Conservation (phyloP, 805 yeast genomes). For the Jamesozyma jinghongensis region DNA sequence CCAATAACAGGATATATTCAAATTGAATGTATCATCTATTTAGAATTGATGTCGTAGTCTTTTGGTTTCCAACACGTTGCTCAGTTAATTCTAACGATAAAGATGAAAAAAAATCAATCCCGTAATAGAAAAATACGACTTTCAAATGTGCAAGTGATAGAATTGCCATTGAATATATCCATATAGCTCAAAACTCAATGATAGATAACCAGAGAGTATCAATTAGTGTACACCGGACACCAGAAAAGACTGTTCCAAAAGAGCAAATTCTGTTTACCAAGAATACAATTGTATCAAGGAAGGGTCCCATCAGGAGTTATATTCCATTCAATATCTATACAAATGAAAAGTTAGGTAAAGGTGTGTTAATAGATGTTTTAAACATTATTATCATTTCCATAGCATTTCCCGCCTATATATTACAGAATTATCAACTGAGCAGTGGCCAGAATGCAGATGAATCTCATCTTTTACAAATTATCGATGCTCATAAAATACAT, state of each 20-base stretch:
- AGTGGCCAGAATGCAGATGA: slow-evolving; percentile 3
- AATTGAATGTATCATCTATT: too few relatives aligned
- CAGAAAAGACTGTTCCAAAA: neutral
- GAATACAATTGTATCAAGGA: neutral
- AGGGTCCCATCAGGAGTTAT: slow-evolving; percentile 12
- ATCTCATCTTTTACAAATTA: slow-evolving; percentile 4
- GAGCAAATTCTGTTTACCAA: neutral
- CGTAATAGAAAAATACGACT: too few relatives aligned
- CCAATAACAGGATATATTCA: too few relatives aligned
- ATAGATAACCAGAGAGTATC: too few relatives aligned
- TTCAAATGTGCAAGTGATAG: too few relatives aligned
- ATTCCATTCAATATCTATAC: slow-evolving; percentile 9
- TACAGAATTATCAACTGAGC: neutral
- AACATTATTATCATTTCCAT: slow-evolving; percentile 3
- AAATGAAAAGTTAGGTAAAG: slow-evolving; percentile 8
- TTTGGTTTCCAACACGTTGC: too few relatives aligned
- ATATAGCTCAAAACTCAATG: too few relatives aligned
- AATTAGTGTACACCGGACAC: too few relatives aligned
- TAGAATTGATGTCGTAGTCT: too few relatives aligned
- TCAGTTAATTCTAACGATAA: too few relatives aligned
- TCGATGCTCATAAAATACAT: slow-evolving; percentile 6
- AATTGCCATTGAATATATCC: too few relatives aligned
- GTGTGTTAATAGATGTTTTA: slow-evolving; percentile 6
- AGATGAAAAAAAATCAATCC: too few relatives aligned
- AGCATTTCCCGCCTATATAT: neutral